Evolutionary conservation across 192 early-diverging fungal species (phyloP).

Genomic region (Bifiguratus adelaidae): DNA sequence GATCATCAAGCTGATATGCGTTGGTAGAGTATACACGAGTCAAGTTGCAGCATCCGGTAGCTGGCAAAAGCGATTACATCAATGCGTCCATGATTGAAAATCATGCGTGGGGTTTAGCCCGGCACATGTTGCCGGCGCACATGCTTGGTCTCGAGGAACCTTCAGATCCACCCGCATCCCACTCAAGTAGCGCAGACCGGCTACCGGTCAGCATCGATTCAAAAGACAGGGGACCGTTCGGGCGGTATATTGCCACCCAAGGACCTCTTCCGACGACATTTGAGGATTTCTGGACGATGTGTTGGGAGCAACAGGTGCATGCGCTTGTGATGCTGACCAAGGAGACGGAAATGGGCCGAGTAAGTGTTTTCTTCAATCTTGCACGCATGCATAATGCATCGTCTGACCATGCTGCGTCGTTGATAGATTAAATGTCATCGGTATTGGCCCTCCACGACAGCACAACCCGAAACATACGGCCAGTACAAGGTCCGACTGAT

Average conservation of each 20-base stretch:
- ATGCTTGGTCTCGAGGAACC: no score
- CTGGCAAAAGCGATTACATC: slow-evolving; percentile 23
- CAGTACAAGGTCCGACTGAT: slow-evolving; percentile 27
- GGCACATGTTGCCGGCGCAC: no score
- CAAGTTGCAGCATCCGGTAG: slow-evolving; percentile 11
- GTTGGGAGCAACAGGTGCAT: slow-evolving; percentile 78
- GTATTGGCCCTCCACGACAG: slow-evolving; percentile 56
- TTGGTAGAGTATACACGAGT: slow-evolving; percentile 28
- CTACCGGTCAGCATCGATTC: no score
- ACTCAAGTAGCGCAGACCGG: no score
- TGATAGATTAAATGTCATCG: slow-evolving; percentile 49
- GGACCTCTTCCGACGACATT: slow-evolving; percentile 80
- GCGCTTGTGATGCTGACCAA: slow-evolving; percentile 94
- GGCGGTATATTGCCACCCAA: slow-evolving; percentile 41
- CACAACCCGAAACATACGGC: slow-evolving; percentile 22
- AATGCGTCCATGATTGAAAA: slow-evolving; percentile 42
- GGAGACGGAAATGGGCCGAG: slow-evolving; percentile 76
- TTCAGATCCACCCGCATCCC: no score
- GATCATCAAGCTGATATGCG: no score
- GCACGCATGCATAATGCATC: no score
- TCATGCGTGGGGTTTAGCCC: no score
- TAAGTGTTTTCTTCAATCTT: no score
- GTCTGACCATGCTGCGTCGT: no score
- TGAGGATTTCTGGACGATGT: slow-evolving; percentile 89
- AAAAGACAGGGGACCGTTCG: no score